These are phyloP conservation scores for Taxillus chinensis DNA, from an alignment of 164 flowering plant species.

Conservation along the genomic window DNA sequence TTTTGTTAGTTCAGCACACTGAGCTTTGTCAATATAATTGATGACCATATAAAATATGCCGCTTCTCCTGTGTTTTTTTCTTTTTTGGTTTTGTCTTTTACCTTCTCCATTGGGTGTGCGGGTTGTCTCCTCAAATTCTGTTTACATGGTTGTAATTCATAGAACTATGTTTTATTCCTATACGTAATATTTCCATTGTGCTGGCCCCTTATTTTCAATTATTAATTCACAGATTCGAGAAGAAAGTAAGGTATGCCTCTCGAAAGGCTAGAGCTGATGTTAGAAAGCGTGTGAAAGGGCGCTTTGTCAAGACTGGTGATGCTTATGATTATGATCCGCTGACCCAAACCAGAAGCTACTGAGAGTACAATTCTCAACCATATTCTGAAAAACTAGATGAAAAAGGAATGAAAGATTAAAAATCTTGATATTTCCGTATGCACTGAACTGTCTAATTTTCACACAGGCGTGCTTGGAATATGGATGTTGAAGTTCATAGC, in stretches of 20 bases:
- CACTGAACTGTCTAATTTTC: not conserved
- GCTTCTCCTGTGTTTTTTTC: too few species aligned
- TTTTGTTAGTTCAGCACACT: too few species aligned
- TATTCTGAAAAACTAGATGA: not conserved
- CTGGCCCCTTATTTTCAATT: not conserved
- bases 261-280: conserved; percentile 55
- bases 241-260: conserved; percentile 49
- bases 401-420: not conserved
- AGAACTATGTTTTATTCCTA: too few species aligned
- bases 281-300: conserved; percentile 52
- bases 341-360: conserved; percentile 35
- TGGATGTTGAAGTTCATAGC: too few species aligned
- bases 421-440: not conserved
- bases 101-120: too few species aligned
- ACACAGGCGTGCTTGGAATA: too few species aligned
- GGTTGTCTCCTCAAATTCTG: too few species aligned
- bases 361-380: conserved; percentile 12
- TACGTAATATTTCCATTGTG: too few species aligned
- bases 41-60: too few species aligned
- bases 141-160: too few species aligned
- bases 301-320: conserved; percentile 57
- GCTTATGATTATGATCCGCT: conserved; percentile 49
- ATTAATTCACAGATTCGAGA: conserved; percentile 33
- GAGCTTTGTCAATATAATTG: too few species aligned
- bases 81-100: too few species aligned